A percentile compares a stretch with the other conserved stretches of the same genome.
These are phyloP conservation scores for Hylodesmum podocarpum DNA, from an alignment of 306 rosid species.

Conservation along the genomic window DNA sequence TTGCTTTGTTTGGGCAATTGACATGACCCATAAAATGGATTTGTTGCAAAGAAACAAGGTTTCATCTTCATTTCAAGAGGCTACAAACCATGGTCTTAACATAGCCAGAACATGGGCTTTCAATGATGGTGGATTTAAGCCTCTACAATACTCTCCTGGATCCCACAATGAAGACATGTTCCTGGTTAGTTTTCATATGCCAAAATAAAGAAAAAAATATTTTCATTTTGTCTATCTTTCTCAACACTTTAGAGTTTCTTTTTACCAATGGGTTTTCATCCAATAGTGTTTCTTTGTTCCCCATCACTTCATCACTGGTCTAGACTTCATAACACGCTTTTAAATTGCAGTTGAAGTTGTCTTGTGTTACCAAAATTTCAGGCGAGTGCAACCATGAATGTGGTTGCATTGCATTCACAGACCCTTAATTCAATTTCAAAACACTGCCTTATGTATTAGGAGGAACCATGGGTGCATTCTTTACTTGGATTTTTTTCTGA, in stretches of 20 bases:
- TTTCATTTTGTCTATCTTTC: not conserved
- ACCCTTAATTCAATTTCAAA: not conserved
- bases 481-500: not conserved
- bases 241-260: not conserved
- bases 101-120: conserved; percentile 92
- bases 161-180: conserved; percentile 77
- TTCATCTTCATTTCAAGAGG: conserved; percentile 65
- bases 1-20: not conserved
- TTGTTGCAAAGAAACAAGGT: conserved; percentile 75
- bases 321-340: not conserved
- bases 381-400: not conserved
- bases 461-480: conserved; percentile 14
- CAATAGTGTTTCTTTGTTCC: conserved; percentile 23
- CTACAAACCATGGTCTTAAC: conserved; percentile 56
- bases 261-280: conserved; percentile 15
- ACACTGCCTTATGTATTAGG: not conserved
- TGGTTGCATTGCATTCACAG: not conserved
- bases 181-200: conserved; percentile 47
- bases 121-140: conserved; percentile 72
- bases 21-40: not conserved
- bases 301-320: not conserved
- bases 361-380: not conserved
- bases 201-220: not conserved
- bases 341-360: not conserved
- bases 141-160: conserved; percentile 84